phyloP scores from a whole-genome alignment of 352 stramenopile species.

The Phytophthora pluvialis region DNA sequence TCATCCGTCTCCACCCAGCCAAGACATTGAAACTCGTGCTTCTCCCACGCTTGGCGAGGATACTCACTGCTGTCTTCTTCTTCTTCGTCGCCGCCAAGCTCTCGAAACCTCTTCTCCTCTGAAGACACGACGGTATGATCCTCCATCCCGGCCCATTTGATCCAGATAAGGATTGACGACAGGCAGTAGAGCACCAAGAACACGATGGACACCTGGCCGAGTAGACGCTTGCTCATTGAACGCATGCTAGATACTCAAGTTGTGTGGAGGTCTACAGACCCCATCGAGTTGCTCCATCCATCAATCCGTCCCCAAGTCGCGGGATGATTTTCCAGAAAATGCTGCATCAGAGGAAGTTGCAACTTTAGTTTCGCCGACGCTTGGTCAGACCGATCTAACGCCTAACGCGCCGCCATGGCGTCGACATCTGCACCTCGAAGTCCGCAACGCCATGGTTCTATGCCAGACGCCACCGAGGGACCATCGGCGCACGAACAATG shows the following conservation, averaged over 20 bases:
- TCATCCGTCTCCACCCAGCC: constrained; percentile 67
- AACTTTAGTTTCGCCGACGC: constrained; percentile 19
- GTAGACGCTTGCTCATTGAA: constrained; percentile 6
- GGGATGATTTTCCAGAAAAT: constrained; percentile 1
- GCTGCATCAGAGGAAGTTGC: background rate
- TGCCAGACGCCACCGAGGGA: constrained; percentile 8
- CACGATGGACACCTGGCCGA: constrained; percentile 11
- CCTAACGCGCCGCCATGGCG: constrained; percentile 2
- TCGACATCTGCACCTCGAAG: constrained; percentile 20
- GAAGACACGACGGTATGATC: constrained; percentile 4
- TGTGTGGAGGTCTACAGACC: background rate
- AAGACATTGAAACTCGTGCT: constrained; percentile 67
- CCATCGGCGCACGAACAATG: constrained; percentile 34
- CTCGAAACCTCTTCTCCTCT: background rate
- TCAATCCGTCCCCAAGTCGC: constrained; percentile 7
- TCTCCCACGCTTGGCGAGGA: constrained; percentile 33
- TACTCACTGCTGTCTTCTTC: constrained; percentile 18
- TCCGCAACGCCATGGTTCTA: constrained; percentile 24
- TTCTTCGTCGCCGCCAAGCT: background rate
- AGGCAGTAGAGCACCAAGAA: constrained; percentile 38
- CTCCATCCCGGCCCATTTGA: constrained; percentile 39
- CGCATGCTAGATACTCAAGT: background rate
- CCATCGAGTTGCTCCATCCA: background rate
- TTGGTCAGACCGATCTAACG: background rate
- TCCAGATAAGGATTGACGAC: constrained; percentile 35